These are phyloP conservation scores for Mycena metata DNA, from an alignment of 768 basidiomycete genomes.

Conservation along the genomic window DNA sequence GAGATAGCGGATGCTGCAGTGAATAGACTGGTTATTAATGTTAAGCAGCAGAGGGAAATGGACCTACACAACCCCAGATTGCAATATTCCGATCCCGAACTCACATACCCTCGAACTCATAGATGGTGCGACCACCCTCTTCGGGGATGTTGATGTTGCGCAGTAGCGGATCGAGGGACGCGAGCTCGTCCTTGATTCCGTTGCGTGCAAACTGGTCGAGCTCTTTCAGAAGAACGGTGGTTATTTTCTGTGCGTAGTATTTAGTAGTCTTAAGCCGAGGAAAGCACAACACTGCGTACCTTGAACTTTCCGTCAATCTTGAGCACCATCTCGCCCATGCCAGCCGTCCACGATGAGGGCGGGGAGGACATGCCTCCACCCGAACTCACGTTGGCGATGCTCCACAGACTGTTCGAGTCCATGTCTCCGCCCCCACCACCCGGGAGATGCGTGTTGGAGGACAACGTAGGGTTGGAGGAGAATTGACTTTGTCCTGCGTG, in stretches of 20 bases:
- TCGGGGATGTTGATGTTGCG: slow-evolving; percentile 64
- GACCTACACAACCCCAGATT: not conserved
- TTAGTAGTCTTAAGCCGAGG: not conserved
- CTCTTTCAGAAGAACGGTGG: slow-evolving; percentile 83
- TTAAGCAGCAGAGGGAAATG: not conserved
- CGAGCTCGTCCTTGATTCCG: slow-evolving; percentile 85
- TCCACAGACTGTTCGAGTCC: slow-evolving; percentile 75
- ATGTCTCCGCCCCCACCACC: slow-evolving; percentile 38
- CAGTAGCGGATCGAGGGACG: slow-evolving; percentile 83
- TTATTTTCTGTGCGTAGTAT: slow-evolving; percentile 80
- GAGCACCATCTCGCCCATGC: slow-evolving; percentile 77
- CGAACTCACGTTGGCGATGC: slow-evolving; percentile 70
- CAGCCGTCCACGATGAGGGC: slow-evolving; percentile 68
- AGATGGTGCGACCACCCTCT: slow-evolving; percentile 44
- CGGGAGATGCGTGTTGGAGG: slow-evolving; percentile 38
- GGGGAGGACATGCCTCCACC: slow-evolving; percentile 53
- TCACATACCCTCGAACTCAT: slow-evolving; percentile 46
- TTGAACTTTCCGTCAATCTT: slow-evolving; percentile 91
- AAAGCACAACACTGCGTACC: slow-evolving; percentile 55
- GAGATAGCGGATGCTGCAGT: not conserved
- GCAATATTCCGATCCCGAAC: slow-evolving; percentile 49
- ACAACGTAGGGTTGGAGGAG: slow-evolving; percentile 53
- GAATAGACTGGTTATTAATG: not conserved
- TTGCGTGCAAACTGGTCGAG: slow-evolving; percentile 86
- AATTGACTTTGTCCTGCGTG: slow-evolving; percentile 42